These are phyloP conservation scores for Hibiscus tridactylites DNA, from an alignment of 345 rosid species.

Conservation along the genomic window DNA sequence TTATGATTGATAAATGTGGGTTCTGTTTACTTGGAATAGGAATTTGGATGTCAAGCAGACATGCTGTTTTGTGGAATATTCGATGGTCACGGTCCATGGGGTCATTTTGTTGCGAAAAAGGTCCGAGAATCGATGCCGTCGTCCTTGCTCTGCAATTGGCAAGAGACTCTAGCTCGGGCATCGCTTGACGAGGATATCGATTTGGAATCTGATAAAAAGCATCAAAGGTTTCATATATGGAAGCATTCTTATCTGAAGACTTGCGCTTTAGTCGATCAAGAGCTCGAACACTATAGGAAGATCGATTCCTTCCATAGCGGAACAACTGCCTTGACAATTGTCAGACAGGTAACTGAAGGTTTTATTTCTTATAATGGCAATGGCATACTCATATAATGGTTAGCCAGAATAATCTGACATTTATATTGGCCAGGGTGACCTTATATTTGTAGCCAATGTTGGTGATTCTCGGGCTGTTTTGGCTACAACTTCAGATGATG, in stretches of 20 bases:
- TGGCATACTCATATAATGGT: neutral
- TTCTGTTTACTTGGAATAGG: slow-evolving; percentile 36
- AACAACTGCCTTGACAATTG: slow-evolving; percentile 71
- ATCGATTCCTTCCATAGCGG: slow-evolving; percentile 79
- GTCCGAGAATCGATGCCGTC: slow-evolving; percentile 73
- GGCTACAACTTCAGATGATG: slow-evolving; percentile 70
- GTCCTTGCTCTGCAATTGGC: slow-evolving; percentile 68
- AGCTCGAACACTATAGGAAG: slow-evolving; percentile 55
- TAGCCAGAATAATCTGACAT: neutral
- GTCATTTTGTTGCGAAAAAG: slow-evolving; percentile 78
- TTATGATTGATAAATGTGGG: neutral
- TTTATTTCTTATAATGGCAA: neutral
- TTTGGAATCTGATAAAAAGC: slow-evolving; percentile 46
- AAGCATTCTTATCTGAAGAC: slow-evolving; percentile 70
- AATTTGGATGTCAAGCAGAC: slow-evolving; percentile 78
- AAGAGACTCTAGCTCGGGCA: slow-evolving; percentile 54
- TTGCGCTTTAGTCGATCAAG: slow-evolving; percentile 70
- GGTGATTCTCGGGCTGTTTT: slow-evolving; percentile 94
- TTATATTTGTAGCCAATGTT: slow-evolving; percentile 58
- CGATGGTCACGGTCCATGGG: slow-evolving; percentile 97
- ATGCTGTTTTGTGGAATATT: slow-evolving; percentile 88
- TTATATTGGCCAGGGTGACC: slow-evolving; percentile 51
- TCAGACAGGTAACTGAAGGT: slow-evolving; percentile 57
- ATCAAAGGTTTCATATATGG: slow-evolving; percentile 55
- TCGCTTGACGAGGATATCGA: slow-evolving; percentile 37